Evolutionary conservation across 2,329 filamentous ascomycete species (phyloP).

Genomic region (Fusarium coffeatum): DNA sequence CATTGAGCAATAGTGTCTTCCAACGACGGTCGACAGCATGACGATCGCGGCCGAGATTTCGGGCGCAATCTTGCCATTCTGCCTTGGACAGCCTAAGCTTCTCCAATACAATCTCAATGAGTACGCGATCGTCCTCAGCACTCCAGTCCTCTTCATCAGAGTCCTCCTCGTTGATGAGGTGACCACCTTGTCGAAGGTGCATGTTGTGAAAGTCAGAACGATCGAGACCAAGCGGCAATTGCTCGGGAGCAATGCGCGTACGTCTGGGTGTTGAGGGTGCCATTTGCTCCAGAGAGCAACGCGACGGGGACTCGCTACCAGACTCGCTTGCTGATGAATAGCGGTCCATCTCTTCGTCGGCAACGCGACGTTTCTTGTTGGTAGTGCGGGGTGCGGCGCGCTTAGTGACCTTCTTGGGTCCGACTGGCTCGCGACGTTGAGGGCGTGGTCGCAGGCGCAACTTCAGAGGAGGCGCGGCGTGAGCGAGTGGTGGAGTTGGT

Average conservation of each 20-base stretch:
- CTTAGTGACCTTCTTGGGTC: conserved; percentile 63
- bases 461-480: conserved; percentile 64
- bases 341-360: conserved; percentile 60
- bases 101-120: conserved; percentile 75
- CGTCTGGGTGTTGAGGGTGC: conserved; percentile 69
- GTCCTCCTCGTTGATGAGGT: conserved; percentile 54
- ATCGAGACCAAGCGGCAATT: conserved; percentile 69
- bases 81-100: conserved; percentile 73
- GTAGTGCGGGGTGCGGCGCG: conserved; percentile 59
- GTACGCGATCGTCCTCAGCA: conserved; percentile 70
- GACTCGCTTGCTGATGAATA: conserved; percentile 54
- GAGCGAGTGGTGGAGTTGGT: conserved; percentile 66
- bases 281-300: conserved; percentile 32
- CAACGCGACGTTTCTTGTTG: conserved; percentile 65
- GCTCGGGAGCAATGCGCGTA: conserved; percentile 68
- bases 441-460: conserved; percentile 65
- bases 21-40: conserved; percentile 68
- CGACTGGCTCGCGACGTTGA: conserved; percentile 49
- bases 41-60: conserved; percentile 70
- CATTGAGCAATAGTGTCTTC: conserved; percentile 70
- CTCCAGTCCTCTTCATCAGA: conserved; percentile 67
- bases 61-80: conserved; percentile 76
- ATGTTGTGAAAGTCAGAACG: conserved; percentile 67
- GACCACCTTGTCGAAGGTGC: conserved; percentile 46
- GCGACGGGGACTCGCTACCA: conserved; percentile 47